Percentiles rank a stretch among this genome's conserved stretches.
Evolutionary conservation across 257 asterid species (phyloP).

Genomic region (Linaria vulgaris): DNA sequence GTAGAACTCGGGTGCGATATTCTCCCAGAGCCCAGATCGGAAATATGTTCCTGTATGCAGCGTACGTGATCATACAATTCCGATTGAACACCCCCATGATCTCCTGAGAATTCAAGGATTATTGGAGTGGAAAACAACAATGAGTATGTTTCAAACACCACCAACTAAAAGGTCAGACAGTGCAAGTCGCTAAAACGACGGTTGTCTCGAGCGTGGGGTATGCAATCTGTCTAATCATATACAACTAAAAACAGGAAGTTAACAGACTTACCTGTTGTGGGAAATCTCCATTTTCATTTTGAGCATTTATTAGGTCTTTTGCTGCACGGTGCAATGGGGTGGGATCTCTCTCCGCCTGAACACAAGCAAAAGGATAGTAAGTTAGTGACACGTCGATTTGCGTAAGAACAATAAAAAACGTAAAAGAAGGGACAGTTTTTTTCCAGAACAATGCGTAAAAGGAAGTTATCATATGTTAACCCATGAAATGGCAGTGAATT

Average conservation of each 20-base stretch:
- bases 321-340: slow-evolving; percentile 86
- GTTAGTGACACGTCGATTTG: neutral
- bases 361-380: slow-evolving; percentile 24
- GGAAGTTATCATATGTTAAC: neutral
- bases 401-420: neutral
- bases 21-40: slow-evolving; percentile 98
- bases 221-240: neutral
- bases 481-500: too few relatives aligned
- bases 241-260: neutral
- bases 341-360: slow-evolving; percentile 87
- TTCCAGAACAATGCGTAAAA: neutral
- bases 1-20: slow-evolving; percentile 53
- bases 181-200: neutral
- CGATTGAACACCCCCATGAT: slow-evolving; percentile 88
- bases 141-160: neutral
- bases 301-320: slow-evolving; percentile 77
- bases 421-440: neutral
- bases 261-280: slow-evolving; percentile 76
- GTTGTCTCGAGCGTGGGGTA: neutral
- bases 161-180: too few relatives aligned
- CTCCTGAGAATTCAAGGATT: slow-evolving; percentile 46
- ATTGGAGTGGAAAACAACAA: neutral
- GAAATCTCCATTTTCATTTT: slow-evolving; percentile 86
- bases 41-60: slow-evolving; percentile 86
- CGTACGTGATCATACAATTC: slow-evolving; percentile 90